Evolutionary conservation across 371 early-diverging fungal species (phyloP), one percentile per base, ranked within the genome.

Genomic region (Haplosporangium sp.): DNA sequence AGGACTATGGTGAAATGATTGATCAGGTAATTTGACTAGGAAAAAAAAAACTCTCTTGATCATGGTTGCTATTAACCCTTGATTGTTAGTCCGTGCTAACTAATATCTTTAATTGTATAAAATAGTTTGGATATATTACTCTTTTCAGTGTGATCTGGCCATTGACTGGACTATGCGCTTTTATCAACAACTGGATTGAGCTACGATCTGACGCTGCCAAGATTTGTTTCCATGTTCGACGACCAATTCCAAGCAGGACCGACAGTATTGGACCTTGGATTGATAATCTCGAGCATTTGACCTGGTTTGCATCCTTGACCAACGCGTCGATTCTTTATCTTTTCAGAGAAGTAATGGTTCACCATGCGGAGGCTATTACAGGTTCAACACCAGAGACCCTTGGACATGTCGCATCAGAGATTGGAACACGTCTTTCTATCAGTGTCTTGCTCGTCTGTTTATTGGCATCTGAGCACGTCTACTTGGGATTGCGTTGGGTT

Each of bases 1-100:
- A 91, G 37, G 97, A 97, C 76, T 96, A 96, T 78, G 91, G 91
- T 27, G 97, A 97, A 73, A 94, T 97, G 94, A 90, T 92, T 52
- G 93, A 92, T 64, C 96, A 96, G 86, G 91, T 91, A 88, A 61
- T 48, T 4, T 15, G n/a, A 17, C 13, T 55, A 1, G n/a, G n/a
- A 7, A 44, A 5, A 11, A 13, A 11, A 7, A 13, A 44, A 44
- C 42, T 44, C 13, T 13, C 44, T 44, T 44, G 44, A 44, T 7
- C 13, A 52, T 19, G n/a, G 17, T 52, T 52, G 52, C 19, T n/a
- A 0, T 6, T 52, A 11, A 15, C 19, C 10, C 4, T n/a, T 20
- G 8, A 37, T n/a, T 37, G 38, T 11, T 40, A 39, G 42, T 56
- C 8, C 37, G 57, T 15, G 27, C 17, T 19, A 0, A 27, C 38